A percentile compares a stretch with the other conserved stretches of the same genome.
phyloP scores from a whole-genome alignment of 768 basidiomycete species.

The Leccinum boreale region DNA sequence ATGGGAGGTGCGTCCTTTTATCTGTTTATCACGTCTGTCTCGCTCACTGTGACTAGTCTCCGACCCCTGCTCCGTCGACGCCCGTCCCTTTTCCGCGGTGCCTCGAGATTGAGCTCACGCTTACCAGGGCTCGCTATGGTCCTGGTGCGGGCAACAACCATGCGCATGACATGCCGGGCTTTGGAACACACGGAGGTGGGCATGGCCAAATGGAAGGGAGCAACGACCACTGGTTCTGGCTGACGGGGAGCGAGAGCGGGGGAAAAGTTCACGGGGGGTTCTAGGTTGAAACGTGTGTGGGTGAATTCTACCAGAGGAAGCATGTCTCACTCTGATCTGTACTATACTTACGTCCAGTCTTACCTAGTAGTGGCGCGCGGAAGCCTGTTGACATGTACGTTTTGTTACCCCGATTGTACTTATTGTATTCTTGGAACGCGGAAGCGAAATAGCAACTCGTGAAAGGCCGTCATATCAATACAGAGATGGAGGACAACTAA shows the following conservation, averaged over 20 bases:
- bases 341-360: not conserved
- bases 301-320: not conserved
- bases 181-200: constrained; percentile 19
- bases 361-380: not conserved
- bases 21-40: not conserved
- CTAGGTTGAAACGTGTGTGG: not conserved
- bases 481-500: not conserved
- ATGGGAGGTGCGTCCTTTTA: constrained; percentile 48
- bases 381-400: not conserved
- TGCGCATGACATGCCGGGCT: constrained; percentile 10
- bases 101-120: constrained; percentile 11
- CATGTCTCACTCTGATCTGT: not conserved
- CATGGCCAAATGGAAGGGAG: constrained; percentile 14
- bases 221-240: constrained; percentile 27
- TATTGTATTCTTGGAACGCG: not conserved
- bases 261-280: not conserved
- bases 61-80: constrained; percentile 6
- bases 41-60: constrained; percentile 8
- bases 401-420: not conserved
- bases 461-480: not conserved
- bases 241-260: constrained; percentile 11
- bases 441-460: not conserved
- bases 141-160: constrained; percentile 14
- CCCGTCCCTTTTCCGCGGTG: constrained; percentile 7
- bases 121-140: constrained; percentile 8